Evolutionary conservation across 768 basidiomycete species (phyloP).

Genomic region (Tricholoma bakamatsutake): DNA sequence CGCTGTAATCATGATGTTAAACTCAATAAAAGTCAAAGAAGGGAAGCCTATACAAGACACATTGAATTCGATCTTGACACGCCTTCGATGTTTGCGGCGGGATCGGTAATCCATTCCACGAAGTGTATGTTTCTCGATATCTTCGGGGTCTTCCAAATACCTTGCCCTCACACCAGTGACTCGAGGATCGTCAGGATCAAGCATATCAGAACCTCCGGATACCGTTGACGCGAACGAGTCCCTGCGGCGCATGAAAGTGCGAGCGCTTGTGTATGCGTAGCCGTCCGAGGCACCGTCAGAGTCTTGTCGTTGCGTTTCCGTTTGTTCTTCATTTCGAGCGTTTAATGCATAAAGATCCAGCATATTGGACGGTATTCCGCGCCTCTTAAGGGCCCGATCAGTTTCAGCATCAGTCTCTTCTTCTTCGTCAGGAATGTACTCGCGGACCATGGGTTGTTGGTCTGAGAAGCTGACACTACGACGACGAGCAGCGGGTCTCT

Average conservation of each 20-base stretch:
- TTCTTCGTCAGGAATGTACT: constrained; percentile 18
- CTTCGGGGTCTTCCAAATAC: constrained; percentile 52
- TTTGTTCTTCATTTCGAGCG: constrained; percentile 15
- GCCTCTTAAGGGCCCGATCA: constrained; percentile 32
- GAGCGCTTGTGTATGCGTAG: constrained; percentile 17
- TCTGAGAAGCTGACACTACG: constrained; percentile 38
- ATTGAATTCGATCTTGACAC: constrained; percentile 69
- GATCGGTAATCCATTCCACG: constrained; percentile 63
- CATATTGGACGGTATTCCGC: constrained; percentile 45
- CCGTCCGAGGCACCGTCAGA: constrained; percentile 16
- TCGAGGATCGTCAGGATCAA: constrained; percentile 71
- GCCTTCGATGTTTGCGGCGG: constrained; percentile 59
- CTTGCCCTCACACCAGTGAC: constrained; percentile 51
- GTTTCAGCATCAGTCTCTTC: constrained; percentile 19
- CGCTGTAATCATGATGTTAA: constrained; percentile 35
- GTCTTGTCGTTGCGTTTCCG: constrained; percentile 8
- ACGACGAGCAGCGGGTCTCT: constrained; percentile 21
- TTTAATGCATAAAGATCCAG: constrained; percentile 46
- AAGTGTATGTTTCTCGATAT: constrained; percentile 54
- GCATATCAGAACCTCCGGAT: constrained; percentile 39
- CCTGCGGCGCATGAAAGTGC: constrained; percentile 27
- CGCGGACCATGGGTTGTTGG: constrained; percentile 16
- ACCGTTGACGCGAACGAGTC: constrained; percentile 41
- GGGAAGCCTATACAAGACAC: constrained; percentile 47
- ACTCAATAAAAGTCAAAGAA: constrained; percentile 2